phyloP scores from a whole-genome alignment of 2,329 filamentous ascomycete genomes.

The Pezicula neosporulosa region DNA sequence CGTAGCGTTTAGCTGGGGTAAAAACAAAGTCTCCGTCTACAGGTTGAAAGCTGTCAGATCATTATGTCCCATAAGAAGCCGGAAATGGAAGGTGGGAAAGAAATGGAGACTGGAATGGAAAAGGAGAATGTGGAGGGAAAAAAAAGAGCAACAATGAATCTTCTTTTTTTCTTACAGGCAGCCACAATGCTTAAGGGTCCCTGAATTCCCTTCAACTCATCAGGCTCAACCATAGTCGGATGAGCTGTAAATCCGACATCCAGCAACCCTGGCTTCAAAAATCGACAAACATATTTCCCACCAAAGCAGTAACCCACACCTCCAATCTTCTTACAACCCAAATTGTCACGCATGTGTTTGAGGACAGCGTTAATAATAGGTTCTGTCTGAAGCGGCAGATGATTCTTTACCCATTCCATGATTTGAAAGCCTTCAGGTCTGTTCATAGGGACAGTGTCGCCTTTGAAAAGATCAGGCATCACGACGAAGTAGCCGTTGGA shows the following conservation, averaged over 20 bases:
- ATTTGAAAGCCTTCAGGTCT: slow-evolving; percentile 28
- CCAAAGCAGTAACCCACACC: slow-evolving; percentile 71
- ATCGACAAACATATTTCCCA: slow-evolving; percentile 68
- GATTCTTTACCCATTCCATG: slow-evolving; percentile 1
- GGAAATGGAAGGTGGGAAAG: too few species aligned
- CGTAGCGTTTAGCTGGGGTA: slow-evolving; percentile 56
- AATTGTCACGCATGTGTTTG: slow-evolving; percentile 51
- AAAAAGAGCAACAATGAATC: too few species aligned
- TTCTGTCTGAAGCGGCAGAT: background rate
- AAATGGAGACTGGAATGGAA: too few species aligned
- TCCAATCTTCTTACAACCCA: slow-evolving; percentile 43
- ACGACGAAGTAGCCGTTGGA: slow-evolving; percentile 51
- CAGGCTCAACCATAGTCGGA: slow-evolving; percentile 65
- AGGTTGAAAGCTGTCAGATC: too few species aligned
- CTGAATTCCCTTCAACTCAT: slow-evolving; percentile 60
- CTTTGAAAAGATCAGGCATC: slow-evolving; percentile 66
- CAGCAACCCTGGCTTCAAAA: slow-evolving; percentile 56
- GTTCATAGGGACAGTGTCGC: slow-evolving; percentile 54
- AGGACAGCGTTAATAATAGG: slow-evolving; percentile 41
- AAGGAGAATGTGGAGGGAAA: too few species aligned
- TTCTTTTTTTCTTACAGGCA: too few species aligned
- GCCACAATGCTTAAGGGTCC: slow-evolving; percentile 64
- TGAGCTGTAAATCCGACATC: slow-evolving; percentile 70
- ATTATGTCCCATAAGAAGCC: too few species aligned
- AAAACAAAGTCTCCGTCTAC: slow-evolving; percentile 61